Evolutionary conservation across 805 yeast species (phyloP), one percentile per base, ranked within the genome.

Genomic region (Wickerhamomyces subpelliculosus): DNA sequence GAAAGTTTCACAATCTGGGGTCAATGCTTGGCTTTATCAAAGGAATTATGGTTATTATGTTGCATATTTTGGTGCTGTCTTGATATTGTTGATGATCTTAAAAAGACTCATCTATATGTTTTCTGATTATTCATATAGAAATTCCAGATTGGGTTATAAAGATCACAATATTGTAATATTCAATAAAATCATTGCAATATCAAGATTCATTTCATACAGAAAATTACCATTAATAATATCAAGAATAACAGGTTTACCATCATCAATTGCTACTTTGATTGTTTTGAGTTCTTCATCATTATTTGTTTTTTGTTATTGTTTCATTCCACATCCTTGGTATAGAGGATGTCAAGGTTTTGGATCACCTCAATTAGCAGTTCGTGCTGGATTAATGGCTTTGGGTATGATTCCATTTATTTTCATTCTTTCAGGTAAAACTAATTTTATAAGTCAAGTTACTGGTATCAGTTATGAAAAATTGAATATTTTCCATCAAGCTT

Each of bases 401-500:
- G 75, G 76, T 0, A 54, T 74, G 32, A 61, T 71, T 8, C 80
- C 81, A 0, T 70, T 73, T 47, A 53, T 74, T 27, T 65, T 67
- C 38, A 58, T 73, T 4, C 49, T 75, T 39, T 66, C 77, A 0
- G 80, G 81, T 2, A 75, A 76, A 51, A 51, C 73, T 6, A 76
- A 75, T 49, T 46, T 73, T 37, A 64, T 75, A 30, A 63, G 74
- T 11, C 51, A 60, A 5, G 43, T 73, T 11, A 73, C 80, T 0
- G 81, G 80, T 11, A 60, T 75, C 14, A 62, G 75, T 32, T 75
- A 76, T 48, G 81, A 76, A 45, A 74, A 72, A 49, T 49, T 76
- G 38, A 75, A 75, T 47, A 60, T 62, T 20, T 60, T 65, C 41
- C 82, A 76, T 45, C 75, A 73, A 43, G 24, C 34, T 4, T 31